phyloP scores from a whole-genome alignment of 2,329 filamentous ascomycete species.

The Esteya vermicola region DNA sequence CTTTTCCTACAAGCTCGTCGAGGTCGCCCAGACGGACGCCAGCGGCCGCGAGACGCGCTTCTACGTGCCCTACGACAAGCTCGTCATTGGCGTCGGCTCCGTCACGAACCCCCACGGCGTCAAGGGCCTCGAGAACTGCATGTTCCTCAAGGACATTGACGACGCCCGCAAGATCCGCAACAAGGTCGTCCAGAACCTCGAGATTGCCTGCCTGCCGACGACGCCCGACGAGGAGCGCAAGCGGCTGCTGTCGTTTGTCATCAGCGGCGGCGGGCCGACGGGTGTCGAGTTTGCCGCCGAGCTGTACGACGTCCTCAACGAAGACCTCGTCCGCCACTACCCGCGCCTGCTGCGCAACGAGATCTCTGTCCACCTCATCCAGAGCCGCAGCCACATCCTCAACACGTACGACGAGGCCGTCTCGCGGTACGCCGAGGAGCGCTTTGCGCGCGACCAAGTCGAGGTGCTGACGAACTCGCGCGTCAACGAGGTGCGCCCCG shows the following conservation, averaged over 20 bases:
- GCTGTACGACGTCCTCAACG: constrained; percentile 89
- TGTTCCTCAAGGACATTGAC: constrained; percentile 89
- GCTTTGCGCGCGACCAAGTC: constrained; percentile 82
- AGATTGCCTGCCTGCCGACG: constrained; percentile 83
- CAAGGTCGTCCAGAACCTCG: constrained; percentile 75
- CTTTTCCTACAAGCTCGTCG: constrained; percentile 81
- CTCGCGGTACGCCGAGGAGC: constrained; percentile 80
- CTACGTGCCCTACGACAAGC: constrained; percentile 94
- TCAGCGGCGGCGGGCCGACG: constrained; percentile 88
- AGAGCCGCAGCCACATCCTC: constrained; percentile 84
- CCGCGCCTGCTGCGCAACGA: constrained; percentile 88
- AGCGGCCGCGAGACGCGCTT: constrained; percentile 65
- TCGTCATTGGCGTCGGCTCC: constrained; percentile 84
- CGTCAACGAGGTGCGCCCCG: constrained; percentile 72
- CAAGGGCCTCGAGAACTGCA: constrained; percentile 82
- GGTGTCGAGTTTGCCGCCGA: constrained; percentile 97
- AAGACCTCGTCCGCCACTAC: constrained; percentile 74
- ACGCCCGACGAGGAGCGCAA: constrained; percentile 77
- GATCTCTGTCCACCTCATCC: constrained; percentile 93
- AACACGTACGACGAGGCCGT: constrained; percentile 97
- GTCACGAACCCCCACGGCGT: constrained; percentile 92
- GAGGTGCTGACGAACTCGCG: constrained; percentile 85
- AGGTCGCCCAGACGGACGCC: constrained; percentile 61
- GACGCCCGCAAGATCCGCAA: constrained; percentile 86
- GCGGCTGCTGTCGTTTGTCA: constrained; percentile 84